Percentiles rank a stretch among this genome's conserved stretches.
phyloP scores from a whole-genome alignment of 371 early-diverging fungal species.

The Mortierella sp. region DNA sequence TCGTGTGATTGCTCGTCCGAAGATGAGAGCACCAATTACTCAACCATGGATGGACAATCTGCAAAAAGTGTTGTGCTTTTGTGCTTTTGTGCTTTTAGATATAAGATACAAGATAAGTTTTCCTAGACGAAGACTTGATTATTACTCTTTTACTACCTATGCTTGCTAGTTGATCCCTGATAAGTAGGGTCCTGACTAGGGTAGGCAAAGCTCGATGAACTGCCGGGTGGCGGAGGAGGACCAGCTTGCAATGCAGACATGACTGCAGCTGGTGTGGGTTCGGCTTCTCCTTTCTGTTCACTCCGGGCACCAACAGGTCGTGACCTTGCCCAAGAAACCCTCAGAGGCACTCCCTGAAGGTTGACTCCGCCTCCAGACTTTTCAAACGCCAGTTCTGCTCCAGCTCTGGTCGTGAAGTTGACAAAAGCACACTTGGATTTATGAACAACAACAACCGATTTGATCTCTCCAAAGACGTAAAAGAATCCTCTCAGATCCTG shows the following conservation, averaged over 20 bases:
- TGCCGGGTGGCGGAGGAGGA: constrained; percentile 58
- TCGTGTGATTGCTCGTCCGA: too few species aligned
- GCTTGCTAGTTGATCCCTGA: constrained; percentile 55
- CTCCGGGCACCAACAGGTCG: constrained; percentile 67
- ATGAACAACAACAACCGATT: constrained; percentile 84
- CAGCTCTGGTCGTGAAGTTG: constrained; percentile 80
- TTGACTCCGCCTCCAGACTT: constrained; percentile 62
- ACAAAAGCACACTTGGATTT: constrained; percentile 90
- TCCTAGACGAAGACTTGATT: too few species aligned
- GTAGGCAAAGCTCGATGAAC: constrained; percentile 30
- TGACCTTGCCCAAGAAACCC: constrained; percentile 74
- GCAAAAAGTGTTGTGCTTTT: too few species aligned
- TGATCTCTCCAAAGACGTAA: constrained; percentile 87
- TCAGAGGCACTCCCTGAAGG: constrained; percentile 61
- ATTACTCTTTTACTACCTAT: too few species aligned
- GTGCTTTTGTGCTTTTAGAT: too few species aligned
- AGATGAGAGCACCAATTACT: too few species aligned
- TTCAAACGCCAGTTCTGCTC: constrained; percentile 83
- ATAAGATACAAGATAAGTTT: too few species aligned
- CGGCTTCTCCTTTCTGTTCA: constrained; percentile 50
- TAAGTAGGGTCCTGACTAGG: constrained; percentile 61
- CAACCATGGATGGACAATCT: too few species aligned
- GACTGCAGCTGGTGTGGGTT: constrained; percentile 22
- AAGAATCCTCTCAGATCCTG: constrained; percentile 80
- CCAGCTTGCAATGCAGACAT: constrained; percentile 51